Evolutionary conservation across 1,139 yeast species (phyloP).

Genomic region (Suhomyces atakaporum): DNA sequence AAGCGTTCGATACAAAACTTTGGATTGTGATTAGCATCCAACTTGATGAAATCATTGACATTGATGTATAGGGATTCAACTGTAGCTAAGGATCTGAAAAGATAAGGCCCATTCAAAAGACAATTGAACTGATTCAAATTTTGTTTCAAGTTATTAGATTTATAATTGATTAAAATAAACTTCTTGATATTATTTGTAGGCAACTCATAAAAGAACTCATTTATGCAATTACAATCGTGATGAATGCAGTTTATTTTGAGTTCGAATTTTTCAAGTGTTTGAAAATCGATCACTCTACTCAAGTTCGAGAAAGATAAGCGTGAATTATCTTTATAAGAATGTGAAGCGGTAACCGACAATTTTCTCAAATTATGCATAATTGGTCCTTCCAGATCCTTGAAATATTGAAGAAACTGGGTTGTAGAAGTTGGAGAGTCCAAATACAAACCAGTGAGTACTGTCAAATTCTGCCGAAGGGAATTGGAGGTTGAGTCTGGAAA

Average conservation of each 20-base stretch:
- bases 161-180: slow-evolving; percentile 27
- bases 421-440: slow-evolving; percentile 25
- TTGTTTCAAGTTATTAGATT: slow-evolving; percentile 20
- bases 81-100: slow-evolving; percentile 15
- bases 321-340: slow-evolving; percentile 21
- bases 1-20: slow-evolving; percentile 15
- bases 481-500: slow-evolving; percentile 2
- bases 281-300: slow-evolving; percentile 19
- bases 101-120: slow-evolving; percentile 17
- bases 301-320: slow-evolving; percentile 16
- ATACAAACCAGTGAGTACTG: slow-evolving; percentile 17
- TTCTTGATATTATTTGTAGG: slow-evolving; percentile 16
- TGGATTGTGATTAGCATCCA: slow-evolving; percentile 13
- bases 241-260: slow-evolving; percentile 27
- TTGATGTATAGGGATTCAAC: slow-evolving; percentile 24
- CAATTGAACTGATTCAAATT: slow-evolving; percentile 25
- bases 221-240: slow-evolving; percentile 26
- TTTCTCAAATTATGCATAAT: slow-evolving; percentile 16
- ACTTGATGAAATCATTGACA: slow-evolving; percentile 24
- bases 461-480: slow-evolving; percentile 4
- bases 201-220: slow-evolving; percentile 23
- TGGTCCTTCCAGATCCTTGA: slow-evolving; percentile 9
- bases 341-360: slow-evolving; percentile 24
- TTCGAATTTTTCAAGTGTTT: slow-evolving; percentile 22
- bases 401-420: slow-evolving; percentile 17